A percentile compares a stretch with the other conserved stretches of the same genome.
phyloP scores from a whole-genome alignment of 371 early-diverging fungal species.

The Mortierella sp. region DNA sequence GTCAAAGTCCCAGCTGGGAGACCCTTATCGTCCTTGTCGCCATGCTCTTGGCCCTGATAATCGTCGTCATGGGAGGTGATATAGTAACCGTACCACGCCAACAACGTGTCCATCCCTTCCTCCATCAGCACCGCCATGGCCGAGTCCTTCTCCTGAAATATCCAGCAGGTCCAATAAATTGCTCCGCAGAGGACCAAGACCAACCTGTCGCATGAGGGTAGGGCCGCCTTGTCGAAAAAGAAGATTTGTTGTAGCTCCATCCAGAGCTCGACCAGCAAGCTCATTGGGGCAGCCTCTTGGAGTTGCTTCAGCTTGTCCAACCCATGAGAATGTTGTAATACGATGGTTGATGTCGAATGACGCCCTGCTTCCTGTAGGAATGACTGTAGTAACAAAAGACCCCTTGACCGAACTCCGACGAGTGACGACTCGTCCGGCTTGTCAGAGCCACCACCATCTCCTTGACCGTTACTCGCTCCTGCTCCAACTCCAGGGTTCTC shows the following conservation, averaged over 20 bases:
- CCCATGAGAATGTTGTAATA: neutral
- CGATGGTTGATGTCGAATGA: neutral
- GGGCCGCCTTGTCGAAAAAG: conserved; percentile 10
- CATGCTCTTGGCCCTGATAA: neutral
- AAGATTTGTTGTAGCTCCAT: conserved; percentile 20
- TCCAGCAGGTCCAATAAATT: conserved; percentile 44
- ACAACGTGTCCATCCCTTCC: conserved; percentile 32
- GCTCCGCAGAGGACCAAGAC: conserved; percentile 16
- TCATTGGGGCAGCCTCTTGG: conserved; percentile 6
- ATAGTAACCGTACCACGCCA: conserved; percentile 49
- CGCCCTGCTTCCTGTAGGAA: conserved; percentile 30
- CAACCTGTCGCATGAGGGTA: conserved; percentile 21
- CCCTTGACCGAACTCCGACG: conserved; percentile 21
- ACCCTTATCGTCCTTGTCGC: neutral
- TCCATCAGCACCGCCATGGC: conserved; percentile 20
- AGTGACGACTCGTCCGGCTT: neutral
- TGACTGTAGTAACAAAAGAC: conserved; percentile 23
- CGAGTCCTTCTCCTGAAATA: conserved; percentile 19
- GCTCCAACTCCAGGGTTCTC: neutral
- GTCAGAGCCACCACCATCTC: conserved; percentile 7
- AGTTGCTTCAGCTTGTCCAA: conserved; percentile 7
- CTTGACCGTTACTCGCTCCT: neutral
- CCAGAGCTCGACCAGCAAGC: conserved; percentile 34
- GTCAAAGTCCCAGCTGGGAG: neutral
- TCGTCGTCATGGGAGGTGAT: conserved; percentile 20